Evolutionary conservation across 495 filamentous ascomycete species (phyloP).

Genomic region (Hypoxylon crocopeplum): DNA sequence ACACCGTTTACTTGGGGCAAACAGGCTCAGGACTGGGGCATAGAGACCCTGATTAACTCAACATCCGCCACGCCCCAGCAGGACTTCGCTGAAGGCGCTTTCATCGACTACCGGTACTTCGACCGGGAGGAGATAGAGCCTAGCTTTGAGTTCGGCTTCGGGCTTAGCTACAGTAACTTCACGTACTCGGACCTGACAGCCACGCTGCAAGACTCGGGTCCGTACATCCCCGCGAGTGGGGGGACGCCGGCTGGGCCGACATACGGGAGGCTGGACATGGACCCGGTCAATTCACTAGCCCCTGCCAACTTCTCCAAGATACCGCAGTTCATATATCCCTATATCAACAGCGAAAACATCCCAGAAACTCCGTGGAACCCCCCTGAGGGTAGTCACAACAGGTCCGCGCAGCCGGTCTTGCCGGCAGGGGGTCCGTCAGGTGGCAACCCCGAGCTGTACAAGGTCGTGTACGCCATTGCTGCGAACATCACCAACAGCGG

Average conservation of each 20-base stretch:
- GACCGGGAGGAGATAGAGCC: constrained; percentile 52
- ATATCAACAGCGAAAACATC: constrained; percentile 38
- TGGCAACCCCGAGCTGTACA: constrained; percentile 69
- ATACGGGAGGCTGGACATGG: constrained; percentile 41
- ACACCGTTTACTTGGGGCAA: constrained; percentile 64
- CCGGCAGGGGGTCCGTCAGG: constrained; percentile 74
- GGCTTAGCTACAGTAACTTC: constrained; percentile 57
- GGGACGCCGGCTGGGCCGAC: constrained; percentile 40
- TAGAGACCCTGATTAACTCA: constrained; percentile 45
- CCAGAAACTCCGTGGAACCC: constrained; percentile 51
- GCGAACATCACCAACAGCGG: constrained; percentile 61
- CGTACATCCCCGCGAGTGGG: constrained; percentile 33
- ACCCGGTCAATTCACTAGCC: constrained; percentile 37
- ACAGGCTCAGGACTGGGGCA: constrained; percentile 56
- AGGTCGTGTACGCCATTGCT: constrained; percentile 53
- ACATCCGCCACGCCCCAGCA: constrained; percentile 40
- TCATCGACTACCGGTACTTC: constrained; percentile 63
- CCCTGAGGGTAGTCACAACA: constrained; percentile 66
- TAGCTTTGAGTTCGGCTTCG: constrained; percentile 59
- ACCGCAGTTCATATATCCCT: constrained; percentile 48
- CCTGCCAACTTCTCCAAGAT: constrained; percentile 51
- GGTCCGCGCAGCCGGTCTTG: constrained; percentile 71
- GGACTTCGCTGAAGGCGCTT: constrained; percentile 55
- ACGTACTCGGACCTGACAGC: constrained; percentile 41
- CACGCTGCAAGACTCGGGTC: not conserved